Conservation (phyloP, 306 rosid genomes). For the Biancaea sappan region DNA sequence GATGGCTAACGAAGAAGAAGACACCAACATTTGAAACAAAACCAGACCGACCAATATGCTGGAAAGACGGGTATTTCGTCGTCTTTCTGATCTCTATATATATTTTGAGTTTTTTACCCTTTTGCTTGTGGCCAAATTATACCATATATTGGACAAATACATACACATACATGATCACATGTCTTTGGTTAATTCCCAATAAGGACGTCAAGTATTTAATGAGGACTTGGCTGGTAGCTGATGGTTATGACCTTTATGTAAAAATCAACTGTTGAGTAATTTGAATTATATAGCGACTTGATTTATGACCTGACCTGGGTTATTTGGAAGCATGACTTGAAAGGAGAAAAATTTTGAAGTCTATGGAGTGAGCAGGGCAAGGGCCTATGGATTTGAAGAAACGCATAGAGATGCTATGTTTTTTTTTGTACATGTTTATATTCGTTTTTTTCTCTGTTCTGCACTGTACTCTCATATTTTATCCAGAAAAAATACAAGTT, state of each 20-base stretch:
- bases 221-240: conserved; percentile 22
- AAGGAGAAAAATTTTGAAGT: no score
- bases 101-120: conserved; percentile 43
- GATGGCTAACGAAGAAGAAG: conserved; percentile 13
- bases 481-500: no score
- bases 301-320: no score
- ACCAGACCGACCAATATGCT: conserved; percentile 29
- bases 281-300: no score
- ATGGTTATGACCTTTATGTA: background rate
- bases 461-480: no score
- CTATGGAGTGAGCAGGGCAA: no score
- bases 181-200: conserved; percentile 31
- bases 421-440: no score
- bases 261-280: no score
- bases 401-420: no score
- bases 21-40: conserved; percentile 23
- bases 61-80: conserved; percentile 40
- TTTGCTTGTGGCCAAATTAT: conserved; percentile 33
- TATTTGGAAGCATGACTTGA: no score
- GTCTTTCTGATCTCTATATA: conserved; percentile 19
- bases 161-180: conserved; percentile 37
- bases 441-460: no score
- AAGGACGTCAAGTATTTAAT: conserved; percentile 25
- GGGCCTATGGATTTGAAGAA: no score
- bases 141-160: conserved; percentile 26